A percentile compares a stretch with the other conserved stretches of the same genome.
phyloP scores from a whole-genome alignment of 306 rosid genomes.

The Inga laurina region DNA sequence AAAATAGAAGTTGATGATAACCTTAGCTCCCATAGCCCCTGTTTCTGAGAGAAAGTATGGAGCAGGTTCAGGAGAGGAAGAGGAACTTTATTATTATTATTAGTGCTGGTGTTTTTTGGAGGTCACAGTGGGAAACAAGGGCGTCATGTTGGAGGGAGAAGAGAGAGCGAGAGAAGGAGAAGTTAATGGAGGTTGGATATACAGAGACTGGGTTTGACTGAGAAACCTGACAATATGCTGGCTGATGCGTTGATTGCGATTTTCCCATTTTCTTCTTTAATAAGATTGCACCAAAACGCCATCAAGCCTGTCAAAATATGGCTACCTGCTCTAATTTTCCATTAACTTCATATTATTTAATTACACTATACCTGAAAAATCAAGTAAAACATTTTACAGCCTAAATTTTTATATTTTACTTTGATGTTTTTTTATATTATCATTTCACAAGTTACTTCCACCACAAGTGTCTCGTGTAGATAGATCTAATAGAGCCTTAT shows the following conservation, averaged over 20 bases:
- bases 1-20: conserved; percentile 41
- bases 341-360: background rate
- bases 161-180: background rate
- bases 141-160: conserved; percentile 40
- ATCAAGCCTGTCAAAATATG: background rate
- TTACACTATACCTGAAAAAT: no score
- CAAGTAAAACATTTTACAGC: no score
- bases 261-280: background rate
- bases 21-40: conserved; percentile 12
- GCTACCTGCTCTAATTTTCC: background rate
- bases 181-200: background rate
- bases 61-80: background rate
- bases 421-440: no score
- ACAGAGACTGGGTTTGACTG: conserved; percentile 48
- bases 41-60: background rate
- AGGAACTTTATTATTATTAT: background rate
- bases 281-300: background rate
- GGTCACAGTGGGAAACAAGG: conserved; percentile 43
- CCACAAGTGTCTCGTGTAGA: no score
- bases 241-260: conserved; percentile 46
- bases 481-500: no score
- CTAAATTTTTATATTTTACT: no score
- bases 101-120: background rate
- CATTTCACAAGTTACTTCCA: no score
- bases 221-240: background rate